phyloP scores from a whole-genome alignment of 805 yeast species.

The Candida schatavii region DNA sequence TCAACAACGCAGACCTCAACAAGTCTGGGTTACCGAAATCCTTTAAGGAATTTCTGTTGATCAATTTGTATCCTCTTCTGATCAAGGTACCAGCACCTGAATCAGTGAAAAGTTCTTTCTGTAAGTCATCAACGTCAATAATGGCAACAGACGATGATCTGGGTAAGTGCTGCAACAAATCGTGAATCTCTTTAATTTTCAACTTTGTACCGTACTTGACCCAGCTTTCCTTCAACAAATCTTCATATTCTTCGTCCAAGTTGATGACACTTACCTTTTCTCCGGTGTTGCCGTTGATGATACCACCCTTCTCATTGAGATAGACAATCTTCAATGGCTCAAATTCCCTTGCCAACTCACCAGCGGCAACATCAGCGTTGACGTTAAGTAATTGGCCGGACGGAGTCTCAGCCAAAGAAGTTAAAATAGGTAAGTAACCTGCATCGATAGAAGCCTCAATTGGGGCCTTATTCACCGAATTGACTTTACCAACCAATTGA shows the following conservation, averaged over 20 bases:
- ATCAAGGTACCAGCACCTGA: conserved; percentile 99
- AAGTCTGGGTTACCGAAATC: conserved; percentile 75
- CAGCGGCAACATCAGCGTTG: conserved; percentile 98
- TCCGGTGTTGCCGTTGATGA: conserved; percentile 86
- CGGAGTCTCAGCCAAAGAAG: conserved; percentile 94
- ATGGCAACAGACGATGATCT: conserved; percentile 97
- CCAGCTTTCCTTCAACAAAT: conserved; percentile 90
- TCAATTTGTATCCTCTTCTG: conserved; percentile 91
- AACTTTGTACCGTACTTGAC: conserved; percentile 98
- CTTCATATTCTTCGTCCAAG: conserved; percentile 94
- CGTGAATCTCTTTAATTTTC: conserved; percentile 95
- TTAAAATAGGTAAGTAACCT: conserved; percentile 94
- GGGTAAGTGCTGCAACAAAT: conserved; percentile 88
- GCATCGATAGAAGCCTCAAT: conserved; percentile 92
- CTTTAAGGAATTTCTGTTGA: conserved; percentile 63
- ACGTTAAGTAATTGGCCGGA: conserved; percentile 96
- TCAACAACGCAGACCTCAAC: conserved; percentile 69
- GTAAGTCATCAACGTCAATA: conserved; percentile 90
- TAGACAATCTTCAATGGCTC: conserved; percentile 97
- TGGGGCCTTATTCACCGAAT: conserved; percentile 80
- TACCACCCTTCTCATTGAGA: conserved; percentile 96
- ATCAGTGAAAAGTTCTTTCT: conserved; percentile 96
- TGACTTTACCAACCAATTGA: conserved; percentile 88
- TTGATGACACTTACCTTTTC: conserved; percentile 88
- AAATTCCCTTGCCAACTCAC: conserved; percentile 93